phyloP scores from a whole-genome alignment of 1,139 yeast species.

The Suhomyces bokatorum region DNA sequence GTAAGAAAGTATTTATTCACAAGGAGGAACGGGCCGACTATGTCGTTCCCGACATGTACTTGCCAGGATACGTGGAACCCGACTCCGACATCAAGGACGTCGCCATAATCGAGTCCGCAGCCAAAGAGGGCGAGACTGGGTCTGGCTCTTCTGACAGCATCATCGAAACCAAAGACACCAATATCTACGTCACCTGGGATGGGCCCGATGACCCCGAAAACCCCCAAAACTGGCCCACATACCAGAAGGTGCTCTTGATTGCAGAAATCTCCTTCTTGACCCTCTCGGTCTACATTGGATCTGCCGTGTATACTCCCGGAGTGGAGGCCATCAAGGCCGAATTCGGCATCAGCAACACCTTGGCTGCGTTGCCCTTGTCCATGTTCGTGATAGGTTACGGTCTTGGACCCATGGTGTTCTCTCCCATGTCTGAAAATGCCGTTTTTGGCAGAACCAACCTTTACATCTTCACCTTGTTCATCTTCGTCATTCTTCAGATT shows the following conservation, averaged over 20 bases:
- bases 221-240: slow-evolving; percentile 56
- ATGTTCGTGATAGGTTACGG: slow-evolving; percentile 43
- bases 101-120: too few relatives aligned
- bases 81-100: too few relatives aligned
- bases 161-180: slow-evolving; percentile 2
- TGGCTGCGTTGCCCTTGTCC: slow-evolving; percentile 37
- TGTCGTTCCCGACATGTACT: slow-evolving; percentile 35
- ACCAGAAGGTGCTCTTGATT: slow-evolving; percentile 39
- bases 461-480: slow-evolving; percentile 30
- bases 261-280: slow-evolving; percentile 48
- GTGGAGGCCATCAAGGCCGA: slow-evolving; percentile 28
- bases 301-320: slow-evolving; percentile 64
- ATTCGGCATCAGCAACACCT: slow-evolving; percentile 27
- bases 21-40: slow-evolving; percentile 36
- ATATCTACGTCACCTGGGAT: slow-evolving; percentile 41
- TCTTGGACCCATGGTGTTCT: slow-evolving; percentile 39
- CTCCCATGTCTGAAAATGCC: slow-evolving; percentile 41
- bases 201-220: slow-evolving; percentile 56
- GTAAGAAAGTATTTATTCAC: slow-evolving; percentile 29
- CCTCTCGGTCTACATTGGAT: slow-evolving; percentile 56
- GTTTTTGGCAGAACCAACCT: slow-evolving; percentile 54
- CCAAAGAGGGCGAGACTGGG: too few relatives aligned
- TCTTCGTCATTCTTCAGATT: slow-evolving; percentile 36
- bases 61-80: slow-evolving; percentile 6
- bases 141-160: not conserved